phyloP scores from a whole-genome alignment of 768 basidiomycete genomes.

The Nidula microcarpa region DNA sequence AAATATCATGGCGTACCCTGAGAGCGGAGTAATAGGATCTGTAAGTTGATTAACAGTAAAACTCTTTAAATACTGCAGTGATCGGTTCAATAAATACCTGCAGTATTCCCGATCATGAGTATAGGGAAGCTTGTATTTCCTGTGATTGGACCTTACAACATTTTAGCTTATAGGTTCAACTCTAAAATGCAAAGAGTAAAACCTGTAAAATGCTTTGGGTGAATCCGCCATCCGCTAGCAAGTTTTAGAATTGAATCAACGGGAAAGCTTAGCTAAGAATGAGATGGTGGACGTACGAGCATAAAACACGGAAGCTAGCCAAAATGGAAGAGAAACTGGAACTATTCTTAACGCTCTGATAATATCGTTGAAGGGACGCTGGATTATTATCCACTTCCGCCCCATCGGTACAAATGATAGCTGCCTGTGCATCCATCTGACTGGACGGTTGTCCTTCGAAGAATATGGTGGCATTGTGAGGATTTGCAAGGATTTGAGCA shows the following conservation, averaged over 20 bases:
- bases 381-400: constrained; percentile 10
- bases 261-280: not conserved
- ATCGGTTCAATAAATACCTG: constrained; percentile 15
- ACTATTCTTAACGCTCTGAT: not conserved
- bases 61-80: too few species aligned
- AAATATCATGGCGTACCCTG: constrained; percentile 11
- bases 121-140: constrained; percentile 36
- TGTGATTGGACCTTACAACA: constrained; percentile 24
- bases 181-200: not conserved
- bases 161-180: too few species aligned
- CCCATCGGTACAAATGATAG: constrained; percentile 34
- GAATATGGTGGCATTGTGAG: constrained; percentile 20
- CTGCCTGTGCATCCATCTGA: constrained; percentile 5
- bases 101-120: constrained; percentile 36
- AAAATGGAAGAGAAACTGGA: not conserved
- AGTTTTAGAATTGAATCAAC: not conserved
- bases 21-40: constrained; percentile 28
- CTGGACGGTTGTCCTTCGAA: constrained; percentile 20
- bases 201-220: not conserved
- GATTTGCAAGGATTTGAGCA: constrained; percentile 29
- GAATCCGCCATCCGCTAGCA: not conserved
- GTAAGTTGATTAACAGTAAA: not conserved
- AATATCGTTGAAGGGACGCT: not conserved
- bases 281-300: not conserved
- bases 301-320: not conserved